Evolutionary conservation across 179 eudicot species (phyloP), one percentile per base, ranked within the genome.

Genomic region (Sideroxylon spinosum): DNA sequence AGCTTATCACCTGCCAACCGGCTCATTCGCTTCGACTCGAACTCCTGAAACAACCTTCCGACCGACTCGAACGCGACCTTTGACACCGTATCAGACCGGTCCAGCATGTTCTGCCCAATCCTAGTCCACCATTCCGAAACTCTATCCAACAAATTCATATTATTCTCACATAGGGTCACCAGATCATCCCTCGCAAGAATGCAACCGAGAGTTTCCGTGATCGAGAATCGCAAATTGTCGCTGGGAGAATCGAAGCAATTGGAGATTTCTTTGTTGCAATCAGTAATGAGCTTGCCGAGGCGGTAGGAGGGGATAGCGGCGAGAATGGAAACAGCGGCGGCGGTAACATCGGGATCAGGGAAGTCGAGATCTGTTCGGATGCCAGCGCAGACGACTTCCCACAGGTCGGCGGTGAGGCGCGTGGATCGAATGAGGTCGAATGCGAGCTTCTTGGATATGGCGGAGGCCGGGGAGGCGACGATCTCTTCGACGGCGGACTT

Each of bases 1-100:
- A 95, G 89, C 91, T 95, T 95, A 79, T 95, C 97, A 6, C 98
- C 97, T 0, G 98, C 98, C 71, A 95, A 84, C 22, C 98, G 80
- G 50, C 98, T 93, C 98, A 95, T 95, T 73, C 86, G 84, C 82
- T 95, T 95, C 13, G 95, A 86, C 71, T 95, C 97, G 20, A 93
- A 95, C 81, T 95, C 98, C 89, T 90, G 96, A 68, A 95, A 95
- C 84, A 95, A 76, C 77, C 91, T 87, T 62, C 97, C 98, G 12
- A 95, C 91, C 0, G 95, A 89, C 49, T 95, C 98, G 63, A 95
- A 95, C 9, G 98, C 97, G 0, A 95, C 97, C 76, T 87, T 91
- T 0, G 97, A 85, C 3, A 93, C 98, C 1, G 86, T 20, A 82
- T 95, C 98, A 0, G 97, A 81, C 4, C 78, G 79, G 63, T 95